Evolutionary conservation across 2,329 filamentous ascomycete genomes (phyloP), one percentile per base, ranked within the genome.

Genomic region (Arthrobotrys megalospora): DNA sequence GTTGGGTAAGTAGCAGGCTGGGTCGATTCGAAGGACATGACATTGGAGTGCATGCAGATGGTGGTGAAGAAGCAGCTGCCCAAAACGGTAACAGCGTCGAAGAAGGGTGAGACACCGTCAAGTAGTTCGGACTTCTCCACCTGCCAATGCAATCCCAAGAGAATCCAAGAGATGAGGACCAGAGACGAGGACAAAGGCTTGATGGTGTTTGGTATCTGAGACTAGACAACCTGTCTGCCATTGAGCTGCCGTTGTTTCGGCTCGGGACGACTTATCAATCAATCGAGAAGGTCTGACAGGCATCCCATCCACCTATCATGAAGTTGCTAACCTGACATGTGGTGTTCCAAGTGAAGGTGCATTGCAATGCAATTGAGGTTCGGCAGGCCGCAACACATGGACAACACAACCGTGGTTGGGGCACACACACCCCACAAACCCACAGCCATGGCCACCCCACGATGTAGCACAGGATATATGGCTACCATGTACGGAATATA

Each of bases 51-150:
- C 36, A 38, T 58, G 52, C 52, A 58, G 52, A 58, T 53, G 28
- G 38, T 28, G 16, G 41, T 68, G 34, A 45, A 68, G 14, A 55
- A 55, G 64, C 48, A 68, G 36, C 50, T 68, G 64, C 64, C 64
- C 36, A 58, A 68, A 55, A 10, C 34, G 36, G 64, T 24, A 28
- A 16, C 16, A 60, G 55, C 16, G 11, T 43, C 16, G 53, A 24
- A 48, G 19, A 16, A 34, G 32, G 28, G 34, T 60, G 19, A 60
- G 36, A 60, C 55, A 60, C 5, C 4, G 19, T 6, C 24, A 28
- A 28, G 24, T 28, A 28, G 24, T 28, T 38, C 36, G 36, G 36
- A 10, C 8, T 38, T 38, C 14, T 21, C 16, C 34, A 58, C 47
- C 52, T 60, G 55, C 55, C 55, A 60, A 60, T 60, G 19, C 55